Conservation (phyloP, 352 stramenopile genomes). For the Phytophthora podocarpi region DNA sequence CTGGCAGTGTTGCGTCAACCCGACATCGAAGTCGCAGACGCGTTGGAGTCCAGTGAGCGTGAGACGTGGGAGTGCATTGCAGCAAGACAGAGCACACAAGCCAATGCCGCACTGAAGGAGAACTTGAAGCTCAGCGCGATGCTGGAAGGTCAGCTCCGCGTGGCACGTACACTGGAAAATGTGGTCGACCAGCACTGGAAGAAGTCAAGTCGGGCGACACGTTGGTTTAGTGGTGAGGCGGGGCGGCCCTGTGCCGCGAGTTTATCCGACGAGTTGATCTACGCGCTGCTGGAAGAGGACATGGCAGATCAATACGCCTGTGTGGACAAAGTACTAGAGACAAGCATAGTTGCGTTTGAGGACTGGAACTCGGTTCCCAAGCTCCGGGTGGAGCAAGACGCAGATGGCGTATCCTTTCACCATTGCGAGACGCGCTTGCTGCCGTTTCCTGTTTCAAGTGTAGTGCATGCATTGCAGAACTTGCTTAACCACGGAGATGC, state of each 20-base stretch:
- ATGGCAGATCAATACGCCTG: slow-evolving; percentile 4
- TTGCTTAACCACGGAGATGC: slow-evolving; percentile 6
- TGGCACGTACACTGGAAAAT: slow-evolving; percentile 1
- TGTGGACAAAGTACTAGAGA: slow-evolving; percentile 5
- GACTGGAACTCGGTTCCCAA: slow-evolving; percentile 3
- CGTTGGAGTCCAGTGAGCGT: neutral
- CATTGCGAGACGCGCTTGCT: slow-evolving; percentile 7
- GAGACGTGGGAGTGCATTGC: slow-evolving; percentile 13
- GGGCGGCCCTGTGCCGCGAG: neutral
- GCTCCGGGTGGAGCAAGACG: neutral
- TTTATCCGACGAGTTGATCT: slow-evolving; percentile 17
- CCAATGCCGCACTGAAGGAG: slow-evolving; percentile 1
- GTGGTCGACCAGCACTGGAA: slow-evolving; percentile 16
- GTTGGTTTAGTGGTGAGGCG: slow-evolving; percentile 1
- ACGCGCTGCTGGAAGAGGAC: slow-evolving; percentile 11
- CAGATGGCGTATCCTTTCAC: neutral
- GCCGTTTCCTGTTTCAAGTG: slow-evolving; percentile 21
- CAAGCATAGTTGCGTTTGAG: neutral
- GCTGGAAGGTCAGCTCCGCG: slow-evolving; percentile 5
- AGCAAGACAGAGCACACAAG: neutral
- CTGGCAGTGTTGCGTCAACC: slow-evolving; percentile 19
- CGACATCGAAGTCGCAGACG: neutral
- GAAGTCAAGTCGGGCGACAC: neutral
- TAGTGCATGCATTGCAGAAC: slow-evolving; percentile 5
- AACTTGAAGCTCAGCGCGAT: slow-evolving; percentile 9